These are phyloP conservation scores for Phytophthora sojae DNA, from an alignment of 352 stramenopile species.

Conservation along the genomic window DNA sequence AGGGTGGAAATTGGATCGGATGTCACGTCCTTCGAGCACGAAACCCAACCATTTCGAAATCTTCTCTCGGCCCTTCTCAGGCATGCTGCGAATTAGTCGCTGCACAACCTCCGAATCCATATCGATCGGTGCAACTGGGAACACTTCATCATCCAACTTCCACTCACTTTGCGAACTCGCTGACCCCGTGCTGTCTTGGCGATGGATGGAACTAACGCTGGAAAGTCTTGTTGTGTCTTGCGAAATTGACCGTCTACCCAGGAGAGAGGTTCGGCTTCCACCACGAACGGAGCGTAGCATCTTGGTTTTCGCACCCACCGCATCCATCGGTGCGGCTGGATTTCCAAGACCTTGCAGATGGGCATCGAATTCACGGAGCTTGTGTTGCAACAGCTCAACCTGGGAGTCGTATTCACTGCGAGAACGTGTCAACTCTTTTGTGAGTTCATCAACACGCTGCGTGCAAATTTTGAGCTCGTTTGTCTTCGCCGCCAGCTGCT, in stretches of 20 bases:
- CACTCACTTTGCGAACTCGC: conserved; percentile 51
- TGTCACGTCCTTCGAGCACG: conserved; percentile 74
- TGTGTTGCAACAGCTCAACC: conserved; percentile 51
- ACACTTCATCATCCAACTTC: conserved; percentile 72
- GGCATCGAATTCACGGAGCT: conserved; percentile 58
- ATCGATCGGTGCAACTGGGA: conserved; percentile 69
- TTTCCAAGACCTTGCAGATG: conserved; percentile 54
- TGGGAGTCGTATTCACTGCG: conserved; percentile 67
- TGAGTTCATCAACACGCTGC: conserved; percentile 51
- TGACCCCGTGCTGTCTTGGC: conserved; percentile 35
- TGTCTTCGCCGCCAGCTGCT: conserved; percentile 60
- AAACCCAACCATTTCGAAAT: conserved; percentile 80
- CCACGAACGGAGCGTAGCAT: conserved; percentile 71
- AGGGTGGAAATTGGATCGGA: conserved; percentile 75
- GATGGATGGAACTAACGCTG: conserved; percentile 7
- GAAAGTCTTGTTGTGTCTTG: conserved; percentile 1
- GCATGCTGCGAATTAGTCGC: conserved; percentile 70
- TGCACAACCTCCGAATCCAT: conserved; percentile 84
- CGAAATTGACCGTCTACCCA: conserved; percentile 7
- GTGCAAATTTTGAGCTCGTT: conserved; percentile 56
- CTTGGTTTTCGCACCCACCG: conserved; percentile 57
- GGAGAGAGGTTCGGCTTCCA: conserved; percentile 32
- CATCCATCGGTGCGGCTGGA: conserved; percentile 56
- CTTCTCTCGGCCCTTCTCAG: conserved; percentile 66
- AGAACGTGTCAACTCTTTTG: conserved; percentile 56